Base-by-base conservation (phyloP, 2,329 filamentous ascomycete species). In the Aspergillus jensenii region DNA sequence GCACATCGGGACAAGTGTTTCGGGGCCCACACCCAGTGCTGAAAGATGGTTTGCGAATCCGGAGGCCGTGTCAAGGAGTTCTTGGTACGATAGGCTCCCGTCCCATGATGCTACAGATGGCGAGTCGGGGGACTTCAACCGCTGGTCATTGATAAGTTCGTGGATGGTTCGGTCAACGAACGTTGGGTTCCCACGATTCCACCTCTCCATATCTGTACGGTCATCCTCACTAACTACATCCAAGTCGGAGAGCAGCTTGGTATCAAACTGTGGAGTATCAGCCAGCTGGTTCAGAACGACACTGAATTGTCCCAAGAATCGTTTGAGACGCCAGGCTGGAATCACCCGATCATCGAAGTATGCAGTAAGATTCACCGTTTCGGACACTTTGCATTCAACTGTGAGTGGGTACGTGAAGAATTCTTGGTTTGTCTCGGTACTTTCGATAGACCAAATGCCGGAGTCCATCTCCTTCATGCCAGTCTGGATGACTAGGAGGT, bases 321-420 rank as follows among this genome's bases (percentile, higher is more conserved):
- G 75, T 64, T 86, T 74, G 73, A 87, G 83, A n/a, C 81, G 78
- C 23, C 74, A 71, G 33, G 74, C 76, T n/a, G 76, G 75, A 17
- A 89, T 81, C 1, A 82, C 80, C n/a, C 81, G 81, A 19, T 84
- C 85, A 65, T 89, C 86, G 64, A 88, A 88, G 64, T 86, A 87
- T 0, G 86, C 85, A 75, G 85, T 86, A 56, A 86, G 76, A 14
- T 82, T 71, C 66, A 88, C 83, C 1, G 79, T 76, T 35, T 84
- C 81, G 0, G 63, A 67, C 6, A 88, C 73, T 3, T 82, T 85
- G 69, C 86, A 89, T 43, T 88, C 86, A 19, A 89, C 73, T 77
- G 89, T 88, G 35, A 89, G 79, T 1, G 85, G 82, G 66, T 88
- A 87, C 1, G 79, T 79, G 53, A 81, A 81, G 67, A 82, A 82